Evolutionary conservation across 495 filamentous ascomycete species (phyloP), one percentile per base, ranked within the genome.

Genomic region (Parathielavia hyrcaniae): DNA sequence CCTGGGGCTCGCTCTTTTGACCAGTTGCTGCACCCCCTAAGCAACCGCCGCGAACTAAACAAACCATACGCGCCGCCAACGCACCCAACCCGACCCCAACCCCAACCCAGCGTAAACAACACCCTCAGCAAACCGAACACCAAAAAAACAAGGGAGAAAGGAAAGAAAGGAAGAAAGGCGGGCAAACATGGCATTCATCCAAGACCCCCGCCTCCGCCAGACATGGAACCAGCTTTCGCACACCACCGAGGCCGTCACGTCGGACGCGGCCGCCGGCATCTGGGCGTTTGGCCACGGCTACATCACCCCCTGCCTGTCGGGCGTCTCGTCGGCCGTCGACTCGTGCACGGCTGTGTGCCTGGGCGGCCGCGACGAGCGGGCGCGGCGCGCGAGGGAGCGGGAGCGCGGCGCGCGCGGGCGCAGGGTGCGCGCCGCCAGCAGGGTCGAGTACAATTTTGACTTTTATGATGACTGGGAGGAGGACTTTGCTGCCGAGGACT

Each of bases 401-500:
- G 82, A 73, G 13, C 68, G 75, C 12, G 77, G 78, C 11, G 71
- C 74, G 1, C 59, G 67, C 9, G 75, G 86, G 61, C 9, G 35
- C 11, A 14, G 38, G 16, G 13, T 30, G 30, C 47, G 30, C 0
- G 4, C 13, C 14, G 1, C 5, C 1, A 86, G 85, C 11, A 73
- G 83, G 40, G 85, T 88, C 26, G 91, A 96, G 67, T 83, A 86
- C 41, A 88, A 82, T 61, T 98, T 98, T 63, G 95, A 96, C 64
- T 98, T 98, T 75, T 98, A 98, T 74, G 93, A 98, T 69, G 91
- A 96, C 66, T 96, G 92, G 90, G 89, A 96, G 54, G 90, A 91
- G 53, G 79, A 69, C n/a, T 69, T 59, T 11, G 20, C n/a, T 10
- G 35, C 7, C 50, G 89, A 91, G 54, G 78, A 65, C 17, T 68